Percentiles rank a stretch among this genome's conserved stretches.
phyloP scores from a whole-genome alignment of 129 eudicot genomes.

The Daucus carota region DNA sequence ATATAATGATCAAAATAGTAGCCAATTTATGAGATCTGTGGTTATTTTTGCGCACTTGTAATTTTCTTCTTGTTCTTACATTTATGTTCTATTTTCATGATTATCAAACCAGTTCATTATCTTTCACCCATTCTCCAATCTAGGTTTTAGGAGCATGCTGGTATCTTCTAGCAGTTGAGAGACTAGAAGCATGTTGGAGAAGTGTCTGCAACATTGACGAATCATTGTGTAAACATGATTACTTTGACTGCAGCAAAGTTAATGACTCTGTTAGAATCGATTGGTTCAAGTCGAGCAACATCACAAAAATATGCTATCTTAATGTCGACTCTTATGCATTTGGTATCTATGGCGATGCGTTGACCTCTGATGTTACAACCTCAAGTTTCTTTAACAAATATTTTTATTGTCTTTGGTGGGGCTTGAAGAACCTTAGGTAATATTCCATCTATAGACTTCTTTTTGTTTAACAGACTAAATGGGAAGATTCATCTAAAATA shows the following conservation, averaged over 20 bases:
- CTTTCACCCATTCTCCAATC: slow-evolving; percentile 2
- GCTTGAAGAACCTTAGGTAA: slow-evolving; percentile 81
- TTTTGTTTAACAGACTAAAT: background rate
- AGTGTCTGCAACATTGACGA: slow-evolving; percentile 41
- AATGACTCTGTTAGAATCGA: slow-evolving; percentile 21
- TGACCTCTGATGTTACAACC: slow-evolving; percentile 52
- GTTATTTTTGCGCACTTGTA: background rate
- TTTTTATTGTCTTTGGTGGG: slow-evolving; percentile 93
- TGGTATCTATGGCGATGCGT: slow-evolving; percentile 85
- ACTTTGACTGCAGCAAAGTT: slow-evolving; percentile 58
- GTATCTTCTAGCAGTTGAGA: slow-evolving; percentile 78
- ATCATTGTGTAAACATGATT: slow-evolving; percentile 32
- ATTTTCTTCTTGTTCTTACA: background rate
- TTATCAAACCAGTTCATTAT: background rate
- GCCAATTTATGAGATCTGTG: background rate
- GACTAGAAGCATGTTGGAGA: slow-evolving; percentile 93
- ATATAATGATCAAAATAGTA: background rate
- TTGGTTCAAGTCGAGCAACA: slow-evolving; percentile 65
- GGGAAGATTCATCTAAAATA: background rate
- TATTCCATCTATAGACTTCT: background rate
- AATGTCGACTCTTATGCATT: slow-evolving; percentile 40
- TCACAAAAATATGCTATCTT: slow-evolving; percentile 54
- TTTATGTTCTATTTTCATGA: background rate
- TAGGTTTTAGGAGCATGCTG: slow-evolving; percentile 76
- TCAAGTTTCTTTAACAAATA: slow-evolving; percentile 64